Evolutionary conservation across 2,329 filamentous ascomycete genomes (phyloP).

Genomic region (Xylariales sp.): DNA sequence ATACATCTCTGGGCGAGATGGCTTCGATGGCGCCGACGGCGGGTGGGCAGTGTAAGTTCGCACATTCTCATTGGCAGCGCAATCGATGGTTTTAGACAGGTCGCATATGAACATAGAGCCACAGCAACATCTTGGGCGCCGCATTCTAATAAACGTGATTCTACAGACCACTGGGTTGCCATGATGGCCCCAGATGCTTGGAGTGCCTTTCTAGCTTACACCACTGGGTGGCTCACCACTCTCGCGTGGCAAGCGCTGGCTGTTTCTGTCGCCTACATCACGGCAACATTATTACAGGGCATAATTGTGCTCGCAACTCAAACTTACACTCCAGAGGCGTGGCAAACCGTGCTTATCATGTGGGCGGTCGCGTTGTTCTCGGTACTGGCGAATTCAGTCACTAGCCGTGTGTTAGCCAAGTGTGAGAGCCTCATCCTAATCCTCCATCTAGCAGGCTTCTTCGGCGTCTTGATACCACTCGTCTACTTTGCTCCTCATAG

Average conservation of each 20-base stretch:
- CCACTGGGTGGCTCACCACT: slow-evolving; percentile 46
- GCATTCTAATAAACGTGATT: not conserved
- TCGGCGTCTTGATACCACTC: no score
- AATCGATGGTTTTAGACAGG: no score
- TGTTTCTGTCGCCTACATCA: slow-evolving; percentile 36
- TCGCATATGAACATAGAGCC: no score
- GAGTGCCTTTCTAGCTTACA: slow-evolving; percentile 42
- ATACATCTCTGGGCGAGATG: slow-evolving; percentile 43
- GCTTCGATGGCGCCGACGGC: slow-evolving; percentile 42
- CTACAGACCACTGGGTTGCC: slow-evolving; percentile 44
- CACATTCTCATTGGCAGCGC: no score
- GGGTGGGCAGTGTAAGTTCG: slow-evolving; percentile 30
- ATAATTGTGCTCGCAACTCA: slow-evolving; percentile 39
- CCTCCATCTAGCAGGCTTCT: no score
- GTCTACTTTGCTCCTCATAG: no score
- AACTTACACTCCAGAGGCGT: slow-evolving; percentile 36
- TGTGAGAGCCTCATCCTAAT: no score
- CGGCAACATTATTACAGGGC: slow-evolving; percentile 43
- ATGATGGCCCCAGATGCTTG: slow-evolving; percentile 43
- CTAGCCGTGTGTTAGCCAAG: no score
- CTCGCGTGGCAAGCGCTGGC: slow-evolving; percentile 42
- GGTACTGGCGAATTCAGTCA: slow-evolving; percentile 41
- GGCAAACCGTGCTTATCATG: slow-evolving; percentile 44
- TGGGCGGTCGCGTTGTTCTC: slow-evolving; percentile 40
- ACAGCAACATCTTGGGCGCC: no score